Percentiles rank a stretch among this genome's conserved stretches.
phyloP scores from a whole-genome alignment of 225 moss, liverwort and hornwort species.

The Pleurozium schreberi region DNA sequence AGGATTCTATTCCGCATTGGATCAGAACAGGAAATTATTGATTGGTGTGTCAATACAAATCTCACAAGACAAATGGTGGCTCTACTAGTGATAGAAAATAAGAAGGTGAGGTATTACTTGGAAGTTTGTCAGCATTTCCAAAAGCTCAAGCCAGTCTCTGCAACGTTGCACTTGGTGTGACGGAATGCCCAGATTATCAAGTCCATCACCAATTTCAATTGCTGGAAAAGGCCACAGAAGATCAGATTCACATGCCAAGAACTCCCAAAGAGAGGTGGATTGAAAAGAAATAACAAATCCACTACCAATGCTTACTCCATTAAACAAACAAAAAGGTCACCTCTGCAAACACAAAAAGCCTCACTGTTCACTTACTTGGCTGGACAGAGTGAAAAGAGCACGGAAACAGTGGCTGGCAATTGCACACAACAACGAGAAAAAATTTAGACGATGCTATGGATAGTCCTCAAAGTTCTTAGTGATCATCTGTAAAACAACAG shows the following conservation, averaged over 20 bases:
- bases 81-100: background rate
- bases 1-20: background rate
- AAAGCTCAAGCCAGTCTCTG: slow-evolving; percentile 87
- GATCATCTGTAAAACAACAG: slow-evolving; percentile 60
- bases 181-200: slow-evolving; percentile 99
- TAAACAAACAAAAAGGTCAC: background rate
- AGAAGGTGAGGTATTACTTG: slow-evolving; percentile 20
- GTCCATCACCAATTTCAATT: slow-evolving; percentile 98
- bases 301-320: background rate
- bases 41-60: background rate
- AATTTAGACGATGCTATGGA: slow-evolving; percentile 96
- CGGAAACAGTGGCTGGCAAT: slow-evolving; percentile 95
- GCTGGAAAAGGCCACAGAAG: slow-evolving; percentile 18
- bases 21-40: background rate
- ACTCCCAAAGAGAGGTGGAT: background rate
- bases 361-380: slow-evolving; percentile 38
- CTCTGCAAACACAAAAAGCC: background rate
- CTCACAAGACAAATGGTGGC: background rate
- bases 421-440: slow-evolving; percentile 84
- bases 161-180: slow-evolving; percentile 95
- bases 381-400: slow-evolving; percentile 79
- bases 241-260: background rate
- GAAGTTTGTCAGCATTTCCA: slow-evolving; percentile 93
- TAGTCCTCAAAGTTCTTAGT: slow-evolving; percentile 99
- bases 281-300: background rate